Percentiles rank a stretch among this genome's conserved stretches.
These are phyloP conservation scores for Fusarium tuaranense DNA, from an alignment of 2,329 filamentous ascomycete species.

Conservation along the genomic window DNA sequence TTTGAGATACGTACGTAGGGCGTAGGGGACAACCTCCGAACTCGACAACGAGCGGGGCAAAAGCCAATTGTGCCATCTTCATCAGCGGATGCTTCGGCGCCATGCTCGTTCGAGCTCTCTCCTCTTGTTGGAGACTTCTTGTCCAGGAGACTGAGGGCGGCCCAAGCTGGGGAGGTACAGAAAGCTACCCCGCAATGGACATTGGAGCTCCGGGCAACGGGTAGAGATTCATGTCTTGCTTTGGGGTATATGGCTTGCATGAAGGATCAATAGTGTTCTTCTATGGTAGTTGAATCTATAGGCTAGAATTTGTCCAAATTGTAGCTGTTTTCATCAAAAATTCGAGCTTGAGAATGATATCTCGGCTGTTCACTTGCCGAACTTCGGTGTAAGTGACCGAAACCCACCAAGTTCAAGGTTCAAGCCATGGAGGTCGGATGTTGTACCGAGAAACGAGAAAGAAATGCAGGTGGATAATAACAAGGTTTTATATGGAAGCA, in stretches of 20 bases:
- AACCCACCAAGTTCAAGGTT: background rate
- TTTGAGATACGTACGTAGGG: background rate
- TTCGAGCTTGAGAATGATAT: background rate
- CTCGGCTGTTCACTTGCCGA: background rate
- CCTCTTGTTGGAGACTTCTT: conserved; percentile 1
- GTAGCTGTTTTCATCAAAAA: background rate
- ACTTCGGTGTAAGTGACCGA: background rate
- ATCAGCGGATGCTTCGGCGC: conserved; percentile 6
- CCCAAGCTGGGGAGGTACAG: background rate
- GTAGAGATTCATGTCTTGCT: background rate
- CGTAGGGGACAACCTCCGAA: background rate
- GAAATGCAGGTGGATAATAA: background rate
- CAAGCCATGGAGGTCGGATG: background rate
- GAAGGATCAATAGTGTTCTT: background rate
- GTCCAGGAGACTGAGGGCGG: background rate
- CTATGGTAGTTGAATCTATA: background rate
- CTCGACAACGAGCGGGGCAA: conserved; percentile 30
- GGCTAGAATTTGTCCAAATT: background rate
- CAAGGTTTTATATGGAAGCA: background rate
- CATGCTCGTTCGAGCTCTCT: background rate
- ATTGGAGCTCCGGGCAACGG: background rate
- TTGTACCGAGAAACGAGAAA: background rate
- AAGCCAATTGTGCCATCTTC: background rate
- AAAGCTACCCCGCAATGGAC: conserved; percentile 6
- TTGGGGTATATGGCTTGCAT: conserved; percentile 3